Conservation (phyloP, 352 stramenopile species). For the Pythium aristosporum region DNA sequence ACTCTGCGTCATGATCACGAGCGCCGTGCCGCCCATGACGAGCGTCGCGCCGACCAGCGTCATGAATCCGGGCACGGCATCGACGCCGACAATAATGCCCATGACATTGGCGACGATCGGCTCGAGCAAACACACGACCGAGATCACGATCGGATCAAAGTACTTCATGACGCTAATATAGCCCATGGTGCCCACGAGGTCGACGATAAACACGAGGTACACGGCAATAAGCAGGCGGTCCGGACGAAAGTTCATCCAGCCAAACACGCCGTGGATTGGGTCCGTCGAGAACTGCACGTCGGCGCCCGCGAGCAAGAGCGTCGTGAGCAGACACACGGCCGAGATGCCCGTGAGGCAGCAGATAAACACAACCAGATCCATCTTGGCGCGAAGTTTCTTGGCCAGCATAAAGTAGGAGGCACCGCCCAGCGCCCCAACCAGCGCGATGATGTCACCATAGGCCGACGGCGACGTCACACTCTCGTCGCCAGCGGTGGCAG, state of each 20-base stretch:
- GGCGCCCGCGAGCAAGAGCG: slow-evolving; percentile 56
- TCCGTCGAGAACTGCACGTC: slow-evolving; percentile 62
- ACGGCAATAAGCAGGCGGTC: slow-evolving; percentile 67
- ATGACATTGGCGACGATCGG: slow-evolving; percentile 82
- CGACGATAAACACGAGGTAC: slow-evolving; percentile 87
- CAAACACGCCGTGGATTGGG: slow-evolving; percentile 72
- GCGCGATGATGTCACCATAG: slow-evolving; percentile 66
- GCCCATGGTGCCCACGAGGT: slow-evolving; percentile 85
- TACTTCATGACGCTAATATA: slow-evolving; percentile 93
- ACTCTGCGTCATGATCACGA: slow-evolving; percentile 76
- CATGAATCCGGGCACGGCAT: slow-evolving; percentile 60
- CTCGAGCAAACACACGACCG: slow-evolving; percentile 86
- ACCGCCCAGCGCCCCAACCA: slow-evolving; percentile 63
- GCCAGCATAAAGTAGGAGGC: slow-evolving; percentile 77
- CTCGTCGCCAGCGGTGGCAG: slow-evolving; percentile 21
- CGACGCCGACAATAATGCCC: slow-evolving; percentile 70
- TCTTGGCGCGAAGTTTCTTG: slow-evolving; percentile 70
- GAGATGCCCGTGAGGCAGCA: slow-evolving; percentile 56
- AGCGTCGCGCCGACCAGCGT: slow-evolving; percentile 75
- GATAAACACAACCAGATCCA: slow-evolving; percentile 76
- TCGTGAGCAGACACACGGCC: slow-evolving; percentile 52
- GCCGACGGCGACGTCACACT: slow-evolving; percentile 49
- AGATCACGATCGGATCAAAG: slow-evolving; percentile 90
- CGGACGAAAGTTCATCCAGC: slow-evolving; percentile 64
- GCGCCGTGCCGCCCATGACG: slow-evolving; percentile 74